Evolutionary conservation across 176 grass and related monocot genomes (phyloP), one percentile per base, ranked within the genome.

Genomic region (Phoenix roebelenii): DNA sequence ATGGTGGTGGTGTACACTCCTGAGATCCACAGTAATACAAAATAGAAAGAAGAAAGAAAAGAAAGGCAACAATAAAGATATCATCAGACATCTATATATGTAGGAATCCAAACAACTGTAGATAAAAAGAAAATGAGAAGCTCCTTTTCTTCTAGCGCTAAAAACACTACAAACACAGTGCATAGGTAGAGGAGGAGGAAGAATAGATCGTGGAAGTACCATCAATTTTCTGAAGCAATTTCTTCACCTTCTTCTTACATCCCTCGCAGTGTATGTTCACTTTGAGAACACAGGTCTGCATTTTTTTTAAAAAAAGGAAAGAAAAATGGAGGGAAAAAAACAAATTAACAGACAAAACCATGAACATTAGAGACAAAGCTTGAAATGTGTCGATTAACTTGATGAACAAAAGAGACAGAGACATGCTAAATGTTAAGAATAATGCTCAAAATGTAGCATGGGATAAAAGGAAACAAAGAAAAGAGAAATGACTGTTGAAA

Each of bases 241-340:
- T 95, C 85, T 87, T 95, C 16, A 95, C 86, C 74, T 95, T 95
- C 80, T 89, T 89, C 77, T 84, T 82, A 63, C 90, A 95, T 5
- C 90, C 90, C 59, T 95, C 86, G 24, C 90, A 95, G 71, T 95
- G 90, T n/a, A 95, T 87, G 74, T 89, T 86, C 29, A 95, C 90
- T 58, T 89, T 95, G 24, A 95, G 57, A 51, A 89, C 77, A 39
- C 74, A 87, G 23, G 83, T 95, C 90, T 95, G 80, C 1, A 52
- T n/a, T 62, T n/a, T n/a, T n/a, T n/a, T n/a, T 12, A 1, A 9
- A 2, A 9, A 23, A 25, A 44, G 14, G 35, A 44, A 14, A 3
- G 35, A 44, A 44, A 44, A 6, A 6, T 30, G 35, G 35, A 14
- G 35, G 26, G 35, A 44, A 14, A 44, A 44, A 44, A 39, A 5